Percentiles rank a stretch among this genome's conserved stretches.
Evolutionary conservation across 176 grass and related monocot genomes (phyloP).

Genomic region (Ampelocalamus luodianensis): DNA sequence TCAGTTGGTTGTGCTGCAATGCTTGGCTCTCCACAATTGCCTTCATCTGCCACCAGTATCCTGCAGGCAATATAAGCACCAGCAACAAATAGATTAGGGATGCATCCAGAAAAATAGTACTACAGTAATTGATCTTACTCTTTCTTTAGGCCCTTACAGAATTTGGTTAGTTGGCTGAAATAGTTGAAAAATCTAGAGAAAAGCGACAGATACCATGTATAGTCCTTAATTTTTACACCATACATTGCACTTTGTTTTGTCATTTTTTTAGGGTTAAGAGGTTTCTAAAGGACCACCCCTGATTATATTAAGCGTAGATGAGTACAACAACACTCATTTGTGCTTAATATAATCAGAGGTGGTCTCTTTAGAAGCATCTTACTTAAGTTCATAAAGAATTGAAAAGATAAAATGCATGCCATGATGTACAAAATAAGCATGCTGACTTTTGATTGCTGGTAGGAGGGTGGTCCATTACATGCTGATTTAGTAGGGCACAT

Average conservation of each 20-base stretch:
- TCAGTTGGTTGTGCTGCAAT: conserved; percentile 52
- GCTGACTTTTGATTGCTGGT: conserved; percentile 43
- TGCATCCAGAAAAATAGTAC: conserved; percentile 22
- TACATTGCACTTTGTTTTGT: conserved; percentile 29
- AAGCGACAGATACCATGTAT: conserved; percentile 20
- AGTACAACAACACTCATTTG: background rate
- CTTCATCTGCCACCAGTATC: conserved; percentile 60
- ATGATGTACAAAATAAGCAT: conserved; percentile 29
- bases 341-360: background rate
- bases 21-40: conserved; percentile 59
- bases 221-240: background rate
- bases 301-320: background rate
- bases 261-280: conserved; percentile 17
- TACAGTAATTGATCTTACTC: conserved; percentile 14
- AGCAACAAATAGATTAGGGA: conserved; percentile 32
- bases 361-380: background rate
- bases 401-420: background rate
- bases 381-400: background rate
- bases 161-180: conserved; percentile 24
- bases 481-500: conserved; percentile 46
- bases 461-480: conserved; percentile 42
- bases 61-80: conserved; percentile 42
- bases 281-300: background rate
- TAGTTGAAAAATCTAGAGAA: conserved; percentile 30
- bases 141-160: conserved; percentile 18